A percentile compares a stretch with the other conserved stretches of the same genome.
These are phyloP conservation scores for Macrolepiota dolichaula DNA, from an alignment of 768 basidiomycete genomes.

Conservation along the genomic window DNA sequence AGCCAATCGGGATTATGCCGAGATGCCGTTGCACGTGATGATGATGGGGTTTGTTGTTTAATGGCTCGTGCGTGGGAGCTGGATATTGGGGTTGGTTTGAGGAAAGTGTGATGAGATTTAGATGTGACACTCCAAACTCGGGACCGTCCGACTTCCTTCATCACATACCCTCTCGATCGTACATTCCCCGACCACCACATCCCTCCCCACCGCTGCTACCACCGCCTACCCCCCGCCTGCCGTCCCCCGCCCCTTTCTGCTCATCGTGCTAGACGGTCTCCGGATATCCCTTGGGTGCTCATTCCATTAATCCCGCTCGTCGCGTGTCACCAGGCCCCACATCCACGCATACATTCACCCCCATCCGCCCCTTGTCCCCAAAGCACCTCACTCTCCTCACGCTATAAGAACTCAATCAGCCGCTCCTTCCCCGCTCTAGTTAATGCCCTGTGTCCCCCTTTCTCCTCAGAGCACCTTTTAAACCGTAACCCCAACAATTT, in stretches of 20 bases:
- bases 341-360: slow-evolving; percentile 17
- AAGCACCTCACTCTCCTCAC: neutral
- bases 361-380: slow-evolving; percentile 11
- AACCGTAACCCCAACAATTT: slow-evolving; percentile 17
- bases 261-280: slow-evolving; percentile 21
- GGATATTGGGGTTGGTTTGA: slow-evolving; percentile 22
- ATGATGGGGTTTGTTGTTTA: slow-evolving; percentile 34
- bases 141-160: slow-evolving; percentile 45
- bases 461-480: slow-evolving; percentile 15
- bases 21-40: slow-evolving; percentile 31
- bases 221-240: slow-evolving; percentile 22
- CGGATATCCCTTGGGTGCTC: slow-evolving; percentile 13
- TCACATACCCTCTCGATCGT: slow-evolving; percentile 49
- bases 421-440: slow-evolving; percentile 20
- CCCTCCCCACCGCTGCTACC: slow-evolving; percentile 15
- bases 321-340: slow-evolving; percentile 16
- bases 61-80: slow-evolving; percentile 48
- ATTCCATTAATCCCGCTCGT: slow-evolving; percentile 12
- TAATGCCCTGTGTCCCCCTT: slow-evolving; percentile 27
- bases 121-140: slow-evolving; percentile 43
- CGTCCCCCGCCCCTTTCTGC: slow-evolving; percentile 26
- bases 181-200: slow-evolving; percentile 26
- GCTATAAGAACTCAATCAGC: slow-evolving; percentile 8
- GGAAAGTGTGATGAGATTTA: slow-evolving; percentile 39
- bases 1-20: slow-evolving; percentile 19